Evolutionary conservation across 2,329 filamentous ascomycete species (phyloP), one percentile per base, ranked within the genome.

Genomic region (Fusarium globosum): DNA sequence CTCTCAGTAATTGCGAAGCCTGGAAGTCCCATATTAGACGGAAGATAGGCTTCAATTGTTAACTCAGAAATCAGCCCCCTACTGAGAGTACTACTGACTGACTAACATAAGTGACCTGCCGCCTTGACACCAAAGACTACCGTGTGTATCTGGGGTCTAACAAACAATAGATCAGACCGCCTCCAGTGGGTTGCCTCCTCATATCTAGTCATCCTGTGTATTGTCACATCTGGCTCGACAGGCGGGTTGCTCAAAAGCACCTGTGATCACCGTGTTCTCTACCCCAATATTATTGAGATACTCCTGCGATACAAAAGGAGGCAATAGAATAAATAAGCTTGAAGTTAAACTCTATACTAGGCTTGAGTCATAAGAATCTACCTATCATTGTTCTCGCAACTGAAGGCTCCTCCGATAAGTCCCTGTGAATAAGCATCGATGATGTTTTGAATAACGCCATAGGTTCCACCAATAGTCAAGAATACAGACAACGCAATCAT

Each of bases 381-480:
- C 23, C 62, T 59, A 18, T 68, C 65, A 28, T 68, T 68, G 23
- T 68, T 67, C 14, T 60, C 63, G 3, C 63, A 68, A 6, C 63
- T 68, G 42, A 68, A 68, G 6, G 65, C 65, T 33, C 63, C 63
- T n/a, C 65, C 63, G 30, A 68, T 68, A 6, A 68, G 28, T 6
- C 65, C 65, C 42, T 61, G 16, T 12, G 63, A 43, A 38, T 68
- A 68, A 23, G 65, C 65, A 23, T 68, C 63, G 15, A 68, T 68
- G 11, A 68, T 68, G n/a, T 68, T 68, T 9, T 68, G 63, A 10
- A 68, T 16, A 26, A 68, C 65, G 26, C 65, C 65, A 35, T 68
- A 68, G 11, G 65, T 68, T 39, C 65, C 65, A 35, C 65, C 65
- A 39, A 68, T 61, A 7, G 55, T 68, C 12, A 68, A 39, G 6